Conservation (phyloP, 1,284 basidiomycete species). For the Fomitopsis schrenkii region DNA sequence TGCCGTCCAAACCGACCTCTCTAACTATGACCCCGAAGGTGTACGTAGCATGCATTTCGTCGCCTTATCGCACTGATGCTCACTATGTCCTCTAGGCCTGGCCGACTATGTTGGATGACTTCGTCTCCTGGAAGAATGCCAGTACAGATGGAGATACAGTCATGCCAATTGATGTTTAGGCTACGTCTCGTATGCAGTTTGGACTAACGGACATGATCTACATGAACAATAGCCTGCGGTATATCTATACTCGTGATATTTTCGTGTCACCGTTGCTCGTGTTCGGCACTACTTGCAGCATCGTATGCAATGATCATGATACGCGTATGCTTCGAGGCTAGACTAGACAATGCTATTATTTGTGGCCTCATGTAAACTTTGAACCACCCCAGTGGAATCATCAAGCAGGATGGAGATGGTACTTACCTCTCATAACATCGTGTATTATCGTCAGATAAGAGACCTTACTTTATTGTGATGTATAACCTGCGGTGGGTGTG, state of each 20-base stretch:
- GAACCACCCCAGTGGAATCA: no score
- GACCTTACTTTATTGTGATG: neutral
- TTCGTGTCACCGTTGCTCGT: neutral
- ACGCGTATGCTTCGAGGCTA: constrained; percentile 31
- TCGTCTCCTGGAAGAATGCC: constrained; percentile 47
- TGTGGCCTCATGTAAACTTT: no score
- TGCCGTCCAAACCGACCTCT: constrained; percentile 11
- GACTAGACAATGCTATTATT: constrained; percentile 2
- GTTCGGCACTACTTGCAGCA: neutral
- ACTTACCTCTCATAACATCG: neutral
- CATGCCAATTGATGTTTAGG: neutral
- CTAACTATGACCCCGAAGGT: constrained; percentile 8
- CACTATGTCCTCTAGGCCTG: neutral
- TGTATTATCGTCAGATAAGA: neutral
- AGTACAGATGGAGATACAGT: constrained; percentile 4
- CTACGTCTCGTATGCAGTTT: neutral
- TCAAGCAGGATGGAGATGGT: no score
- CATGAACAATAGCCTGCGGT: neutral
- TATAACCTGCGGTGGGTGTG: neutral
- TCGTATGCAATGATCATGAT: neutral
- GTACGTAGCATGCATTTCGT: neutral
- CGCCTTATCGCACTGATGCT: neutral
- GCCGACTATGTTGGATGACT: constrained; percentile 1
- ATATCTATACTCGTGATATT: neutral
- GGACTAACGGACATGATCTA: neutral